phyloP scores from a whole-genome alignment of 768 basidiomycete species.

The Tephrocybe sp. region DNA sequence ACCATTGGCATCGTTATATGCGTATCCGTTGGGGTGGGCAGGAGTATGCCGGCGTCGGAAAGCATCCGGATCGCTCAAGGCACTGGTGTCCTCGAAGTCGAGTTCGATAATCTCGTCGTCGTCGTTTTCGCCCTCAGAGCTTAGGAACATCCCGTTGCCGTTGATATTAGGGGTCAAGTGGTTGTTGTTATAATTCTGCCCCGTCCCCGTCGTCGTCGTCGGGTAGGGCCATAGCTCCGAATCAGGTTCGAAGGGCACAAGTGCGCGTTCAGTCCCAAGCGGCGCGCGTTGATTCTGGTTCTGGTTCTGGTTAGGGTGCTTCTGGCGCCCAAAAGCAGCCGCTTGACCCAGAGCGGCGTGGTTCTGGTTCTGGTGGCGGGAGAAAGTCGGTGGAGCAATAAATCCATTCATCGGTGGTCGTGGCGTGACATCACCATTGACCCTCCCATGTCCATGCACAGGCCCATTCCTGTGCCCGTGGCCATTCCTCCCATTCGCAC shows the following conservation, averaged over 20 bases:
- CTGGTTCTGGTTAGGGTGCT: neutral
- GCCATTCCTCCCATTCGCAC: neutral
- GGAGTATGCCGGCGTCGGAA: conserved; percentile 34
- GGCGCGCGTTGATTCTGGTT: neutral
- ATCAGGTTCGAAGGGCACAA: conserved; percentile 61
- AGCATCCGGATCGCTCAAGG: conserved; percentile 63
- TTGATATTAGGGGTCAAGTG: neutral
- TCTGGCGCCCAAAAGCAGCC: neutral
- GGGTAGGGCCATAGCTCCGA: conserved; percentile 75
- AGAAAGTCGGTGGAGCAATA: conserved; percentile 12
- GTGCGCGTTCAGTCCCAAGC: conserved; percentile 28
- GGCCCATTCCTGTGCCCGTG: too few species aligned
- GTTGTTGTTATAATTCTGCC: conserved; percentile 21
- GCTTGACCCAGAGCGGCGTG: neutral
- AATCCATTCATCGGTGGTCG: conserved; percentile 36
- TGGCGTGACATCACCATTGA: conserved; percentile 63
- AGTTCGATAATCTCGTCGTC: conserved; percentile 73
- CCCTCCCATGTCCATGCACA: conserved; percentile 23
- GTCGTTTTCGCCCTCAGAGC: conserved; percentile 19
- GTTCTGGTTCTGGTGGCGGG: too few species aligned
- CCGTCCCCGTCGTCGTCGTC: conserved; percentile 38
- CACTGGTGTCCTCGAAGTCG: conserved; percentile 71
- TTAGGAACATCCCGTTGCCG: neutral
- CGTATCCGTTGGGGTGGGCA: neutral
- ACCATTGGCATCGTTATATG: neutral